phyloP scores from a whole-genome alignment of 352 stramenopile genomes.

The Globisporangium echinulatum region DNA sequence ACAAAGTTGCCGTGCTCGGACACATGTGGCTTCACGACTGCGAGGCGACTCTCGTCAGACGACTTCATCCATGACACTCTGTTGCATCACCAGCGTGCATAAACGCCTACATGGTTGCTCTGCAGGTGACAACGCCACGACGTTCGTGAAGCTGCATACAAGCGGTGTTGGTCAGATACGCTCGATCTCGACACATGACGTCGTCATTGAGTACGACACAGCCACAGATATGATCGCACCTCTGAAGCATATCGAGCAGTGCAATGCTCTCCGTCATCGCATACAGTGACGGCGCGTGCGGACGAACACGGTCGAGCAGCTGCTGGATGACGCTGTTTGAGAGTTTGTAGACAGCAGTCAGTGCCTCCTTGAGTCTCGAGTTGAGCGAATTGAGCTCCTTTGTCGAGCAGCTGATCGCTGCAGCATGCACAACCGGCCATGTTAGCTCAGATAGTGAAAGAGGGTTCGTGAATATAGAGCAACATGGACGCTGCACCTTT shows the following conservation, averaged over 20 bases:
- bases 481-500: conserved; percentile 28
- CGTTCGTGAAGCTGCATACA: conserved; percentile 72
- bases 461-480: too few relatives aligned
- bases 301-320: conserved; percentile 73
- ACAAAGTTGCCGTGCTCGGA: conserved; percentile 63
- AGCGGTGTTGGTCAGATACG: neutral
- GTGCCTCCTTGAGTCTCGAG: conserved; percentile 68
- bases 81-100: too few relatives aligned
- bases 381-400: conserved; percentile 84
- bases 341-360: conserved; percentile 83
- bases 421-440: conserved; percentile 8
- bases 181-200: too few relatives aligned
- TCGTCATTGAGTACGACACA: too few relatives aligned
- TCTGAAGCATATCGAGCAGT: conserved; percentile 90
- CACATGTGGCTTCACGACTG: conserved; percentile 68
- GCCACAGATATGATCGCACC: conserved; percentile 21
- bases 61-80: neutral
- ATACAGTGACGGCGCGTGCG: conserved; percentile 70
- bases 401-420: conserved; percentile 84
- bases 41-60: neutral
- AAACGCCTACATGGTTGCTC: conserved; percentile 58
- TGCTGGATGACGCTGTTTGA: conserved; percentile 84
- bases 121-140: conserved; percentile 69
- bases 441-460: neutral
- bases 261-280: conserved; percentile 84